Conservation (phyloP, 2,329 filamentous ascomycete genomes). For the Teratosphaeria gauchensis region DNA sequence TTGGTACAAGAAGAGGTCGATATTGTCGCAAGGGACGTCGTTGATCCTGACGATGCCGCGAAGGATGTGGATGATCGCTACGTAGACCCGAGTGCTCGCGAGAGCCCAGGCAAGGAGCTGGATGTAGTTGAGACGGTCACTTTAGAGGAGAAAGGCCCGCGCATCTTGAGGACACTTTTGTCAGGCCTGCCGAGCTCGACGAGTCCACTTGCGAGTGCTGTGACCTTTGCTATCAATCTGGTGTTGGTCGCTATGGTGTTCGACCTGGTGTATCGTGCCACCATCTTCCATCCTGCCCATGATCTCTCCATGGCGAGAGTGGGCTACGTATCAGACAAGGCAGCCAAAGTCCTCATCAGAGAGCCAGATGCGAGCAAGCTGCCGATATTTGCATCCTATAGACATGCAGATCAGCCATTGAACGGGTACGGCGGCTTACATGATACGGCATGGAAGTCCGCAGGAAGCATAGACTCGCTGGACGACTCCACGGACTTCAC, state of each 20-base stretch:
- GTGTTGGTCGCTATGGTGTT: conserved; percentile 58
- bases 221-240: conserved; percentile 53
- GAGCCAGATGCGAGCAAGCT: conserved; percentile 69
- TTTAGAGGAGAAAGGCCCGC: conserved; percentile 47
- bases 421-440: conserved; percentile 26
- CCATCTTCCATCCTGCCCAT: conserved; percentile 57
- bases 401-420: conserved; percentile 27
- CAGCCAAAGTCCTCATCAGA: conserved; percentile 72
- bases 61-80: conserved; percentile 14
- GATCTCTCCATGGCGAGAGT: conserved; percentile 78
- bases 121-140: conserved; percentile 55
- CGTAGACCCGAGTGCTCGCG: conserved; percentile 22
- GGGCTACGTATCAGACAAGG: conserved; percentile 73
- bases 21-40: conserved; percentile 30
- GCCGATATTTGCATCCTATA: conserved; percentile 62
- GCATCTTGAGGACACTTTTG: conserved; percentile 56
- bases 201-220: conserved; percentile 54
- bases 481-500: conserved; percentile 78
- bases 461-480: conserved; percentile 55
- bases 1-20: conserved; percentile 26
- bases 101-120: conserved; percentile 40
- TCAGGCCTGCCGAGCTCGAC: conserved; percentile 65
- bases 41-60: conserved; percentile 9
- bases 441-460: conserved; percentile 57
- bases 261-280: conserved; percentile 70